Conservation (phyloP, 2,329 filamentous ascomycete genomes). For the Chaetothyriales sp. region DNA sequence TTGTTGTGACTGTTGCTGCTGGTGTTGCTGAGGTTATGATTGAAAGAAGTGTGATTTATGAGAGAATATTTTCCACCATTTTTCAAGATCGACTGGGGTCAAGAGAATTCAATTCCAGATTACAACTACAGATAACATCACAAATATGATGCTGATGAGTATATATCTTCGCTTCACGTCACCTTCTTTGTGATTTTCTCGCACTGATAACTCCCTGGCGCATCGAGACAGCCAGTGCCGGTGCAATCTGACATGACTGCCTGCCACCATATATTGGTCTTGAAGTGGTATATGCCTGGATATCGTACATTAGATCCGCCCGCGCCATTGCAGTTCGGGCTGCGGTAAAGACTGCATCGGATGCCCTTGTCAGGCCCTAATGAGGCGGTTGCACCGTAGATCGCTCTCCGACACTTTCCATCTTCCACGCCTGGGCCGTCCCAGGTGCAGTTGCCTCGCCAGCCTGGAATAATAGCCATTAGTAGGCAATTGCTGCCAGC, state of each 20-base stretch:
- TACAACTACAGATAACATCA: too few relatives aligned
- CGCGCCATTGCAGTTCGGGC: neutral
- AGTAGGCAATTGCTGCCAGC: too few relatives aligned
- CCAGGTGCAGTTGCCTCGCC: neutral
- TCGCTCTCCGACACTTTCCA: neutral
- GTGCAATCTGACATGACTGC: neutral
- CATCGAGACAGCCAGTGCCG: neutral
- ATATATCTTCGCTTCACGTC: neutral
- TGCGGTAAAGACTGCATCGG: neutral
- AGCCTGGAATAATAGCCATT: neutral
- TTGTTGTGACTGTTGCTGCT: constrained; percentile 4
- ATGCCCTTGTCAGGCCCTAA: neutral
- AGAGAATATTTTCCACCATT: too few relatives aligned
- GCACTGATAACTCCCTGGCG: neutral
- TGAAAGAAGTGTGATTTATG: constrained; percentile 11
- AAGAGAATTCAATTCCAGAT: too few relatives aligned
- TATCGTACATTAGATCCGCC: neutral
- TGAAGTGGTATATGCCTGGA: neutral
- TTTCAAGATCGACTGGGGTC: too few relatives aligned
- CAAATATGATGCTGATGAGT: neutral
- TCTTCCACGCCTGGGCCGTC: neutral
- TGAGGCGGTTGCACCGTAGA: neutral
- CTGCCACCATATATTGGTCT: neutral
- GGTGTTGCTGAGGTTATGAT: constrained; percentile 15
- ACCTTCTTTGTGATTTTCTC: neutral